Percentiles rank a stretch among this genome's conserved stretches.
Evolutionary conservation across 495 filamentous ascomycete species (phyloP).

Genomic region (Neurospora cerealis): DNA sequence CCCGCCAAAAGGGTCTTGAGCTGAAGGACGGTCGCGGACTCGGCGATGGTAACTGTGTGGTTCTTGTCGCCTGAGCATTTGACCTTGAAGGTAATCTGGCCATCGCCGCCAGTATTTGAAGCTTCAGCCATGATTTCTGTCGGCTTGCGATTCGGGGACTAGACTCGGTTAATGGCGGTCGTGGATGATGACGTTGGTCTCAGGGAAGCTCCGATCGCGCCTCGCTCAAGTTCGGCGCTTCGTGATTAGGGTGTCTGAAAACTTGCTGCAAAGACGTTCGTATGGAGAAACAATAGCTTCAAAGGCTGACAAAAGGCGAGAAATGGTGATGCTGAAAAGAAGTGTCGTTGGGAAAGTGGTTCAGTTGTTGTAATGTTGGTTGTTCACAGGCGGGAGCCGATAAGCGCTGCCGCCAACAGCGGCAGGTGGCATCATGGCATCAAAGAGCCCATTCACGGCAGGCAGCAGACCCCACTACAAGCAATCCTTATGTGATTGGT

Average conservation of each 20-base stretch:
- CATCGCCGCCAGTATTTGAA: conserved; percentile 36
- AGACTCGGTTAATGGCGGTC: not conserved
- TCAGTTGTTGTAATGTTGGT: not conserved
- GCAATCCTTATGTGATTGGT: not conserved
- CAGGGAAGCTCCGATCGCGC: not conserved
- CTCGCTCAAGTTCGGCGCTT: not conserved
- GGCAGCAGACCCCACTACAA: not conserved
- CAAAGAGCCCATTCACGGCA: not conserved
- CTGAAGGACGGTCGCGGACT: conserved; percentile 67
- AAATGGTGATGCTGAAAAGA: not conserved
- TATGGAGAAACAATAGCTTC: not conserved
- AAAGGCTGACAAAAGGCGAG: not conserved
- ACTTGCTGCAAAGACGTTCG: not conserved
- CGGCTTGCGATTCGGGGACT: not conserved
- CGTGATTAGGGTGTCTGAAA: not conserved
- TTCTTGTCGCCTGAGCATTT: conserved; percentile 83
- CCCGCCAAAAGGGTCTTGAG: conserved; percentile 81
- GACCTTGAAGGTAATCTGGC: conserved; percentile 80
- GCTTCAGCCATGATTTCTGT: conserved; percentile 42
- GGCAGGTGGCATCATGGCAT: not conserved
- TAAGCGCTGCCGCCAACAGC: not conserved
- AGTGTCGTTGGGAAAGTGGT: not conserved
- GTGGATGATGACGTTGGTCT: conserved; percentile 9
- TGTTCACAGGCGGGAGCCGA: not conserved
- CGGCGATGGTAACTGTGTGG: conserved; percentile 68